Evolutionary conservation across 169 alveolate genomes (phyloP).

Genomic region (Cryptosporidium andersoni): DNA sequence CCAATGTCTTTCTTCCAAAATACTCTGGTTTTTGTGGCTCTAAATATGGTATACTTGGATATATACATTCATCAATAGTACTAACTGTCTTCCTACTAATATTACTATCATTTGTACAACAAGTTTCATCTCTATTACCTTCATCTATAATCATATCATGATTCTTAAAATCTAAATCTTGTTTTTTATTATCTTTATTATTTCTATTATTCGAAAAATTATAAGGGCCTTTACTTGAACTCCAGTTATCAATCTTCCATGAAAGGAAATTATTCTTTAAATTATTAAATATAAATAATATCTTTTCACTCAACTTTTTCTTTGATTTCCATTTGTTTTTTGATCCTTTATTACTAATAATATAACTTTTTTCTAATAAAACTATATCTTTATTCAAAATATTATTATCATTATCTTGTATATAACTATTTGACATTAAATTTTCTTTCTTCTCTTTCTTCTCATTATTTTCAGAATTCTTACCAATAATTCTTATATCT

Average conservation of each 20-base stretch:
- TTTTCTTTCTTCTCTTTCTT: not conserved
- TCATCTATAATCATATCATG: not conserved
- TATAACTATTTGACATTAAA: not conserved
- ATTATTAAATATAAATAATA: no score
- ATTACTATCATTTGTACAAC: constrained; percentile 17
- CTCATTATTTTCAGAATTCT: not conserved
- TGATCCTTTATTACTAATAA: not conserved
- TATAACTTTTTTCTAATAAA: not conserved
- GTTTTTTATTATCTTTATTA: not conserved
- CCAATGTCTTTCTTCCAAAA: constrained; percentile 77
- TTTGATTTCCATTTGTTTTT: not conserved
- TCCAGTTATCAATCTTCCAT: not conserved
- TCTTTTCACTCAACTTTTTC: no score
- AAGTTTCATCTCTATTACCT: constrained; percentile 16
- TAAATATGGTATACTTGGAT: constrained; percentile 33
- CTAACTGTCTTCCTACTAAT: not conserved
- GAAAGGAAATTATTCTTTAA: no score
- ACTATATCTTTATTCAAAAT: not conserved
- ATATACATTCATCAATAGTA: not conserved
- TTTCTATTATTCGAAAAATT: not conserved
- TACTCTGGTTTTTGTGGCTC: constrained; percentile 59
- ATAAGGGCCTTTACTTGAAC: not conserved
- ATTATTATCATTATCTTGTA: not conserved
- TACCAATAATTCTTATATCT: not conserved
- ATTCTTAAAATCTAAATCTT: not conserved